Percentiles rank a stretch among this genome's conserved stretches.
Evolutionary conservation across 352 stramenopile species (phyloP).

Genomic region (Phytophthora tubulina): DNA sequence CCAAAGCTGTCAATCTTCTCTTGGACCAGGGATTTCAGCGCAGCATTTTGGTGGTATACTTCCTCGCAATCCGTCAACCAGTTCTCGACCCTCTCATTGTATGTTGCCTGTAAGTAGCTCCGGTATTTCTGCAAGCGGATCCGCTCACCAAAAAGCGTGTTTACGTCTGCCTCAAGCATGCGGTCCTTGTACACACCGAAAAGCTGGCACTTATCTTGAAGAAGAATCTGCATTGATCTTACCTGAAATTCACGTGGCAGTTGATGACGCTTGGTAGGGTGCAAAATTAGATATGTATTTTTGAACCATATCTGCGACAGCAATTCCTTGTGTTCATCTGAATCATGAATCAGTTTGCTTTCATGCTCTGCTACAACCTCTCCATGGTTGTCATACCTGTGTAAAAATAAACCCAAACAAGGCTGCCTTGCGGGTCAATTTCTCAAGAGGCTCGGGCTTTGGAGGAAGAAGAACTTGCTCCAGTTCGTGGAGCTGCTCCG

Average conservation of each 20-base stretch:
- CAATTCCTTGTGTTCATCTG: not conserved
- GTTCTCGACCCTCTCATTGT: no score
- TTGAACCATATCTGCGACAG: not conserved
- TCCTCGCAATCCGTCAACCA: no score
- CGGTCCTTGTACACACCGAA: not conserved
- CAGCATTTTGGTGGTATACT: no score
- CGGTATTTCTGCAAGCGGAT: no score
- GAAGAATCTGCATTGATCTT: not conserved
- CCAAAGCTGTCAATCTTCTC: constrained; percentile 16
- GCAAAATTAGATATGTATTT: not conserved
- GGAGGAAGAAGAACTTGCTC: not conserved
- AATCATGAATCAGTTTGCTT: no score
- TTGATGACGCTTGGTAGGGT: not conserved
- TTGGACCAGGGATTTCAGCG: not conserved
- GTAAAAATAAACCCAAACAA: not conserved
- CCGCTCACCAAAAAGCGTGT: not conserved
- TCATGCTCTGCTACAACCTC: no score
- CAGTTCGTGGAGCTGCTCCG: not conserved
- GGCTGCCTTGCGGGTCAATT: not conserved
- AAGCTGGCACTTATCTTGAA: not conserved
- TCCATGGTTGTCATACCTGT: not conserved
- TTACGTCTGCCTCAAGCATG: not conserved
- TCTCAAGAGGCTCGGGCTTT: not conserved
- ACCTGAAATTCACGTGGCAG: not conserved
- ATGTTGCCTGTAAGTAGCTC: no score